Evolutionary conservation across 768 basidiomycete genomes (phyloP).

Genomic region (Pisolithus albus): DNA sequence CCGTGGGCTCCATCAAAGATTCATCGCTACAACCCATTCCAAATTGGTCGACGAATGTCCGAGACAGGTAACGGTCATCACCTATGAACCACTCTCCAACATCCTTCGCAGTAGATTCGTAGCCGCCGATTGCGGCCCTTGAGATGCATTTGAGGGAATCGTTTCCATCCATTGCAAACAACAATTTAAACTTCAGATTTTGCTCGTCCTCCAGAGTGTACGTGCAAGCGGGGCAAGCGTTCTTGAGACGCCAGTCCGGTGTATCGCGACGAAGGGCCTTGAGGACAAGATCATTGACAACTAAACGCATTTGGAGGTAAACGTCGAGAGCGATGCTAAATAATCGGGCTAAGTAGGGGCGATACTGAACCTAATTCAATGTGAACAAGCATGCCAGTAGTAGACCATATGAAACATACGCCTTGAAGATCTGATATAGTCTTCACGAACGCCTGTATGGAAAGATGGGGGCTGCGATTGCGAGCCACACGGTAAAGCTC

Average conservation of each 20-base stretch:
- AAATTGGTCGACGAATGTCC: not conserved
- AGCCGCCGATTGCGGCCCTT: constrained; percentile 26
- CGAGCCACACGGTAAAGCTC: too few relatives aligned
- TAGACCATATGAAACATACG: constrained; percentile 3
- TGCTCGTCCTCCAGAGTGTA: constrained; percentile 10
- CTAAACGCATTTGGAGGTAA: constrained; percentile 24
- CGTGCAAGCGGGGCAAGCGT: constrained; percentile 32
- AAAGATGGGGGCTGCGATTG: constrained; percentile 14
- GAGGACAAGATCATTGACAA: constrained; percentile 15
- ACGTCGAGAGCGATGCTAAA: constrained; percentile 28
- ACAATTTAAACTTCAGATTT: constrained; percentile 13
- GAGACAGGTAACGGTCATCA: not conserved
- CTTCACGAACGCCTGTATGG: constrained; percentile 21
- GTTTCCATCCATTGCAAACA: constrained; percentile 5
- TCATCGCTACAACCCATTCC: not conserved
- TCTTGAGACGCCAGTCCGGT: constrained; percentile 25
- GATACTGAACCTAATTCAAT: not conserved
- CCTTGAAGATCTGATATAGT: constrained; percentile 20
- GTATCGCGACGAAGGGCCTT: constrained; percentile 20
- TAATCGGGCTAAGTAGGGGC: not conserved
- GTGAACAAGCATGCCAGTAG: not conserved
- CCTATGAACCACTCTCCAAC: not conserved
- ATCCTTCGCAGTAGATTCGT: constrained; percentile 20
- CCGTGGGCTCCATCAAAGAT: not conserved
- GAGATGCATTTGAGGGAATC: constrained; percentile 17